phyloP scores from a whole-genome alignment of 306 rosid species.

The Inga leiocalycina region DNA sequence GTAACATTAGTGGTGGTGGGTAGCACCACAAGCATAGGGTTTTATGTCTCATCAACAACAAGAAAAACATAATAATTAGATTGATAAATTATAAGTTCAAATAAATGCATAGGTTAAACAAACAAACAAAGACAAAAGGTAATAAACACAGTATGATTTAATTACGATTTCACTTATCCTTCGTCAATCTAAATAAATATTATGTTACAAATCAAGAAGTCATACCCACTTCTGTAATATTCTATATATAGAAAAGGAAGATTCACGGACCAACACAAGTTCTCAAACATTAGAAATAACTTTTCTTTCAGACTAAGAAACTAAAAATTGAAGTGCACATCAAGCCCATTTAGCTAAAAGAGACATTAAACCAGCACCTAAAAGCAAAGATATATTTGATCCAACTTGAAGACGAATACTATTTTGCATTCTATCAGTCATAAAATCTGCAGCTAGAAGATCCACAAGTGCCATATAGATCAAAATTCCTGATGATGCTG shows the following conservation, averaged over 20 bases:
- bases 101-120: no score
- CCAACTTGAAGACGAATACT: conserved; percentile 31
- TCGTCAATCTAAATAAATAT: not conserved
- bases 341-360: conserved; percentile 54
- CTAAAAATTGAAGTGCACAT: not conserved
- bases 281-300: not conserved
- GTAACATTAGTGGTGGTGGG: no score
- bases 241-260: no score
- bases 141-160: not conserved
- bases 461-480: conserved; percentile 3
- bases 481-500: not conserved
- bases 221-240: no score
- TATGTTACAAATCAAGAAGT: no score
- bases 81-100: no score
- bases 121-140: not conserved
- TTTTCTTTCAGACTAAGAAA: not conserved
- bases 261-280: no score
- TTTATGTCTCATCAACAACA: no score
- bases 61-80: no score
- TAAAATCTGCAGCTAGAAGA: conserved; percentile 46
- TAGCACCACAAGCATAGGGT: no score
- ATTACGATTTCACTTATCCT: not conserved
- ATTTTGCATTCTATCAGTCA: conserved; percentile 42
- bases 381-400: conserved; percentile 37
- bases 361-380: conserved; percentile 56